Evolutionary conservation across 805 yeast species (phyloP).

Genomic region (Candida cerambycidarum): DNA sequence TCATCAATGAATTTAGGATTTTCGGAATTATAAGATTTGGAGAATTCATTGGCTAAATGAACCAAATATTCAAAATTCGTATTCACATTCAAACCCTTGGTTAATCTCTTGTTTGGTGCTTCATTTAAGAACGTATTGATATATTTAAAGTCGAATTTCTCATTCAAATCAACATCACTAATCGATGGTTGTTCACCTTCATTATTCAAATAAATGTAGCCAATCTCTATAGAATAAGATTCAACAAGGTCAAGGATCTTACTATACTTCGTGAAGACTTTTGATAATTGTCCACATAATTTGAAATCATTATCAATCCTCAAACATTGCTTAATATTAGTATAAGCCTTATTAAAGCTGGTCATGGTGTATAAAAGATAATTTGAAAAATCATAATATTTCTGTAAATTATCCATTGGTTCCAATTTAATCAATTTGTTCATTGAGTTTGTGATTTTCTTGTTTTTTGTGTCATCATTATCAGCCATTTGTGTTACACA

Average conservation of each 20-base stretch:
- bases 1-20: slow-evolving; percentile 25
- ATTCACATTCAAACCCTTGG: slow-evolving; percentile 32
- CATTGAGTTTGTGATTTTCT: slow-evolving; percentile 24
- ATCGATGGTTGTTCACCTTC: slow-evolving; percentile 11
- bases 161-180: slow-evolving; percentile 26
- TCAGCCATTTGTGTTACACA: slow-evolving; percentile 18
- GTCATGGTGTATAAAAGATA: slow-evolving; percentile 48
- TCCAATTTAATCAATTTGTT: slow-evolving; percentile 26
- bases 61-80: slow-evolving; percentile 45
- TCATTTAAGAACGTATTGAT: slow-evolving; percentile 24
- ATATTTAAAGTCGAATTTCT: slow-evolving; percentile 22
- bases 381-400: slow-evolving; percentile 27
- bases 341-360: slow-evolving; percentile 52
- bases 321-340: slow-evolving; percentile 63
- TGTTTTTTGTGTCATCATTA: background rate
- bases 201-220: slow-evolving; percentile 25
- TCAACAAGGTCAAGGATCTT: slow-evolving; percentile 40
- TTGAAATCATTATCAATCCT: slow-evolving; percentile 73
- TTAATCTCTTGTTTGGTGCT: slow-evolving; percentile 16
- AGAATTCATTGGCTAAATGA: slow-evolving; percentile 33
- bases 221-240: slow-evolving; percentile 40
- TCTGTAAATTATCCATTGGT: slow-evolving; percentile 25
- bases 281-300: slow-evolving; percentile 56
- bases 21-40: slow-evolving; percentile 14
- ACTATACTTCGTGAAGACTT: slow-evolving; percentile 49